phyloP scores from a whole-genome alignment of 2,329 filamentous ascomycete genomes.

The Daldinia eschscholtzii region DNA sequence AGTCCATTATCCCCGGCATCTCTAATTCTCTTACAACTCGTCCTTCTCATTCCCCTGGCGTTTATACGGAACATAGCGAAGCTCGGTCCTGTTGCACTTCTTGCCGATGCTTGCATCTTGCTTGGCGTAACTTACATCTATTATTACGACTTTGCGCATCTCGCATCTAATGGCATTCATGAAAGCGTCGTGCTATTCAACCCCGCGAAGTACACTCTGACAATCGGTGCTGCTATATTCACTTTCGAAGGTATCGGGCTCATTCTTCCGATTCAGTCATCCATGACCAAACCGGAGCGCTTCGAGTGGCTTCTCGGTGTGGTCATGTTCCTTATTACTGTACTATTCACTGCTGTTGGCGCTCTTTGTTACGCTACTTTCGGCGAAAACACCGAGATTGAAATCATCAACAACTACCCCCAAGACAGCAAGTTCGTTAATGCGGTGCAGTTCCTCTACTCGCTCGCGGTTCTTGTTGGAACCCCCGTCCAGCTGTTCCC shows the following conservation, averaged over 20 bases:
- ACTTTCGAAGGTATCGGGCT: constrained; percentile 84
- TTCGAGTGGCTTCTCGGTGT: constrained; percentile 74
- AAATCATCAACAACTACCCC: constrained; percentile 82
- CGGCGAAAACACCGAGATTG: constrained; percentile 75
- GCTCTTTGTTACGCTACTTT: constrained; percentile 81
- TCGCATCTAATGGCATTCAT: constrained; percentile 69
- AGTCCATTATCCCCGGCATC: constrained; percentile 66
- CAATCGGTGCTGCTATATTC: constrained; percentile 80
- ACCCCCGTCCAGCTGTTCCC: constrained; percentile 82
- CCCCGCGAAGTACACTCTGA: constrained; percentile 75
- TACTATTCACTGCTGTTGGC: constrained; percentile 79
- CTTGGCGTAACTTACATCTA: constrained; percentile 80
- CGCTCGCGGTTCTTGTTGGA: constrained; percentile 78
- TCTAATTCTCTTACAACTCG: constrained; percentile 75
- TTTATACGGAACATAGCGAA: constrained; percentile 82
- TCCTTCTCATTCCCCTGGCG: constrained; percentile 74
- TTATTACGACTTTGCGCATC: constrained; percentile 73
- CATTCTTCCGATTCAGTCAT: constrained; percentile 81
- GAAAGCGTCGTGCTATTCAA: constrained; percentile 77
- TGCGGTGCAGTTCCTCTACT: constrained; percentile 80
- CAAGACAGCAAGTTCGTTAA: constrained; percentile 80
- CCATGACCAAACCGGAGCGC: constrained; percentile 77
- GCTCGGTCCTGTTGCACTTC: constrained; percentile 74
- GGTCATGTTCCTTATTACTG: constrained; percentile 80
- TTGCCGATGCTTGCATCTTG: constrained; percentile 79